Evolutionary conservation across 805 yeast genomes (phyloP).

Genomic region (Starmerella davenportii): DNA sequence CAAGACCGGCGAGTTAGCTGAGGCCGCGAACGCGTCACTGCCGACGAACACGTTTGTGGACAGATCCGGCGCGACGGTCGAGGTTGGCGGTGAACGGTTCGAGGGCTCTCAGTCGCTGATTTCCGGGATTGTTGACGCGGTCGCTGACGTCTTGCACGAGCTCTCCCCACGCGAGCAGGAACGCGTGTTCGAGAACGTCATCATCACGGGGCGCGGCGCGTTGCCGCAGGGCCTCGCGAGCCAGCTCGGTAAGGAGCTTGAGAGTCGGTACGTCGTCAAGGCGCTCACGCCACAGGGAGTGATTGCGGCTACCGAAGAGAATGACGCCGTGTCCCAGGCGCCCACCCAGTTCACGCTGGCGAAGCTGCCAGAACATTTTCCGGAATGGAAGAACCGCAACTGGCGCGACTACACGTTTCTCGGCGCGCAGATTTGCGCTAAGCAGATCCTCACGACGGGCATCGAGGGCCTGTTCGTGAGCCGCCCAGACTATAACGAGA

Average conservation of each 20-base stretch:
- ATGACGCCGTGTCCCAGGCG: constrained; percentile 36
- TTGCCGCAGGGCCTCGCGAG: constrained; percentile 61
- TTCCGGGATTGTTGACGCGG: constrained; percentile 33
- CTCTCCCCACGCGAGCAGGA: constrained; percentile 57
- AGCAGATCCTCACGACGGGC: constrained; percentile 57
- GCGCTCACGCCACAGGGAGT: constrained; percentile 14
- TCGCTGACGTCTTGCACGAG: constrained; percentile 35
- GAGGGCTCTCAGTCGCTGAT: constrained; percentile 55
- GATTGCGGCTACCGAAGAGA: constrained; percentile 13
- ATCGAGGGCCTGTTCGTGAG: constrained; percentile 47
- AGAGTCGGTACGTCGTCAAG: constrained; percentile 35
- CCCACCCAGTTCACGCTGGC: constrained; percentile 57
- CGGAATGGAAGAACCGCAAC: constrained; percentile 76
- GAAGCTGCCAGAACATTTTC: constrained; percentile 76
- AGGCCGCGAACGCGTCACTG: constrained; percentile 40
- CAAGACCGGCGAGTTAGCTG: constrained; percentile 24
- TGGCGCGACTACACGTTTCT: constrained; percentile 61
- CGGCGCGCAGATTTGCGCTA: constrained; percentile 77
- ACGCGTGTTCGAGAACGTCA: constrained; percentile 68
- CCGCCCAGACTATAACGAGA: constrained; percentile 51
- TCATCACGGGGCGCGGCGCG: constrained; percentile 63
- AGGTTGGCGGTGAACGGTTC: constrained; percentile 80
- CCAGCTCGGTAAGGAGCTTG: constrained; percentile 41
- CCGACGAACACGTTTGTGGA: constrained; percentile 60
- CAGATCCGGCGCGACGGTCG: constrained; percentile 34